phyloP scores from a whole-genome alignment of 2,329 filamentous ascomycete species.

The Alternaria hordeiaustralica region DNA sequence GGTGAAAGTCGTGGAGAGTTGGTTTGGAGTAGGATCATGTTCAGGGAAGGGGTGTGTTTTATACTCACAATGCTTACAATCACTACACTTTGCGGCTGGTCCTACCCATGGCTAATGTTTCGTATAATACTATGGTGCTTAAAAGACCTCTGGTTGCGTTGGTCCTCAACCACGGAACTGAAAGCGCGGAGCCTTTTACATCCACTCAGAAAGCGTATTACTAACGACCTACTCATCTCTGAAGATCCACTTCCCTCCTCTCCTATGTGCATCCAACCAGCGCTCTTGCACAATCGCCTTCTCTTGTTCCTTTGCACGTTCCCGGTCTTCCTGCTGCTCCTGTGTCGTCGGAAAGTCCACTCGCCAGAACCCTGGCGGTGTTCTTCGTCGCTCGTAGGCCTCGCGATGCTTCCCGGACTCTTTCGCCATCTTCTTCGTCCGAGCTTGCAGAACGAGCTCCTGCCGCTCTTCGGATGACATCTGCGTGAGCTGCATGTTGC shows the following conservation, averaged over 20 bases:
- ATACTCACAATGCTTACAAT: background rate
- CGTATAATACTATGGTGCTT: background rate
- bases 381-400: slow-evolving; percentile 71
- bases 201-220: background rate
- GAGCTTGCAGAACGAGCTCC: slow-evolving; percentile 76
- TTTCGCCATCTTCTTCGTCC: slow-evolving; percentile 74
- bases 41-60: background rate
- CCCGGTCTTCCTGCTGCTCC: slow-evolving; percentile 70
- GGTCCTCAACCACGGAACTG: background rate
- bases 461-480: slow-evolving; percentile 68
- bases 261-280: slow-evolving; percentile 80
- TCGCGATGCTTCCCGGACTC: slow-evolving; percentile 79
- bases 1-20: background rate
- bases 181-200: background rate
- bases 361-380: slow-evolving; percentile 90
- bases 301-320: slow-evolving; percentile 69
- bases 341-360: slow-evolving; percentile 90
- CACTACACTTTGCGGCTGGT: background rate
- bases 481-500: slow-evolving; percentile 42
- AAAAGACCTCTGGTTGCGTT: background rate
- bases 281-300: slow-evolving; percentile 72
- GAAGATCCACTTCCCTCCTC: slow-evolving; percentile 79
- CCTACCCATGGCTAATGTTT: background rate
- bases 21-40: background rate
- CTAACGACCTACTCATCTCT: slow-evolving; percentile 69